A percentile compares a stretch with the other conserved stretches of the same genome.
phyloP scores from a whole-genome alignment of 345 rosid genomes.

The Pistacia integerrima region DNA sequence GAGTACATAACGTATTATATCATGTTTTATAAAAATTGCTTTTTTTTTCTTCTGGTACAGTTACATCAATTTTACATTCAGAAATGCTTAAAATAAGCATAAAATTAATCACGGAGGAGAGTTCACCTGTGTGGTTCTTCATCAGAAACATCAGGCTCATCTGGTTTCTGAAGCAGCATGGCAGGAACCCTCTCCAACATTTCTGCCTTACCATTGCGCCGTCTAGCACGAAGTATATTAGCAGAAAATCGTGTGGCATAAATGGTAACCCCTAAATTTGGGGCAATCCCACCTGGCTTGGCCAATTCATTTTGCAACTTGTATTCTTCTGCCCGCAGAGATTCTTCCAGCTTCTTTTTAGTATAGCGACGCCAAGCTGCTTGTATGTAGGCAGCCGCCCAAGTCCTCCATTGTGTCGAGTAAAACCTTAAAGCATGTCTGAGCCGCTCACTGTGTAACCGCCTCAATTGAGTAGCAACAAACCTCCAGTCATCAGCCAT shows the following conservation, averaged over 20 bases:
- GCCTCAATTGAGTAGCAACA: slow-evolving; percentile 38
- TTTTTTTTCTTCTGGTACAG: no score
- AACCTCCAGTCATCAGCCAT: no score
- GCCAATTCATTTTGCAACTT: background rate
- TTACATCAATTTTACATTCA: no score
- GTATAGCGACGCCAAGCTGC: slow-evolving; percentile 29
- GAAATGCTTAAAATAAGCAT: no score
- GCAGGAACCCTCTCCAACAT: slow-evolving; percentile 62
- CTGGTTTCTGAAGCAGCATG: slow-evolving; percentile 78
- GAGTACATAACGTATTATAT: no score
- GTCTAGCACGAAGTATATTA: slow-evolving; percentile 31
- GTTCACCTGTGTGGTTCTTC: slow-evolving; percentile 37
- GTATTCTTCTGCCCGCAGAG: background rate
- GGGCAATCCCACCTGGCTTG: background rate
- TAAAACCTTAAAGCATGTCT: slow-evolving; percentile 62
- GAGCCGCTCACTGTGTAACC: slow-evolving; percentile 86
- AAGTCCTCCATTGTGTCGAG: slow-evolving; percentile 53
- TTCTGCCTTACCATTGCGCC: slow-evolving; percentile 60
- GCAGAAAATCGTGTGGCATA: background rate
- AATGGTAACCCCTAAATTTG: background rate
- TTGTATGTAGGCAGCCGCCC: slow-evolving; percentile 71
- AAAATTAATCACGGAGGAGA: no score
- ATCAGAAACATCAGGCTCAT: slow-evolving; percentile 83
- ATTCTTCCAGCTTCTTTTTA: background rate
- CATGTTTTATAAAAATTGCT: no score